Base-by-base conservation (phyloP, 2,329 filamentous ascomycete genomes). In the Gremmenia infestans region DNA sequence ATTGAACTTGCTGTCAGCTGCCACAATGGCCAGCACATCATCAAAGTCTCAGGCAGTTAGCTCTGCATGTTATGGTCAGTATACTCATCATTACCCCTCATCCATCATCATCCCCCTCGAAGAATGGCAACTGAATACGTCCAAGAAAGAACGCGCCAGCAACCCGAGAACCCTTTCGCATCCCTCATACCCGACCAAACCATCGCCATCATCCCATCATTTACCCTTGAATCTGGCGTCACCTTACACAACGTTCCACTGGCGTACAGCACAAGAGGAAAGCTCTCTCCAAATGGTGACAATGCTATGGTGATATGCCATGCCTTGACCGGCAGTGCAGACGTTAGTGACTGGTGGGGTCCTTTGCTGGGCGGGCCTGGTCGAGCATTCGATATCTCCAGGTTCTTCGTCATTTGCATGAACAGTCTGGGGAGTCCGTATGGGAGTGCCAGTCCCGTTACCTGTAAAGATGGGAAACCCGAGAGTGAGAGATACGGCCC, bases 161-260 rank as follows among this genome's bases (percentile, higher is more conserved):
- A 62, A 22, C 85, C 89, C 67, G 93, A 97, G 76, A 99, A 97
- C 74, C 93, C 92, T 32, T 97, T 92, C 71, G 84, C 89, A 58
- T 75, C 80, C 61, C 80, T 97, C 68, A 96, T 99, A 52, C 87
- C 91, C 52, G 87, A 96, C 67, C 94, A 97, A 74, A 81, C 87
- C 53, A 88, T 96, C 68, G 91, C 88, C 55, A 83, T 94, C 58
- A 83, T 99, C 54, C 93, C 94, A 2, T 86, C 86, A 25, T 96
- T 97, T 72, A 91, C 88, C 8, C 88, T 99, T 63, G 94, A 99
- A 73, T 97, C 92, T 2, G 94, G 94, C 49, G 90, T 88, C 23
- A 87, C 82, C 0, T 80, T 99, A 19, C 76, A 81, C 64, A 94
- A 97, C 82, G 78, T 87, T 15, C 85, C 85, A 1, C 76, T 88